phyloP scores from a whole-genome alignment of 805 yeast genomes.

The Vanderwaltozyma tropicalis region DNA sequence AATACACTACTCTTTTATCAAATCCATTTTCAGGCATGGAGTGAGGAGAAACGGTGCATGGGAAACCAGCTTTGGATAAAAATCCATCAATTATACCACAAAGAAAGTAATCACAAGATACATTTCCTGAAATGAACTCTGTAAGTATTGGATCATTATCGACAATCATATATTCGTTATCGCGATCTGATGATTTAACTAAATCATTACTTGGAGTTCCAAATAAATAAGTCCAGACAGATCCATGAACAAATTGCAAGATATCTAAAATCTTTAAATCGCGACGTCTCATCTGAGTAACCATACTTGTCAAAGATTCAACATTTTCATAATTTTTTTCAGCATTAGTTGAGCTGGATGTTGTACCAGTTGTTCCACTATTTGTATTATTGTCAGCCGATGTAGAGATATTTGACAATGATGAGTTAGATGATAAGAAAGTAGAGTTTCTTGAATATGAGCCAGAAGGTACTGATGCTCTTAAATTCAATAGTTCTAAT shows the following conservation, averaged over 20 bases:
- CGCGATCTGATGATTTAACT: constrained; percentile 60
- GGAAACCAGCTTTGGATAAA: constrained; percentile 57
- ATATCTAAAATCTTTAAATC: constrained; percentile 58
- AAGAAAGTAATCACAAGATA: constrained; percentile 71
- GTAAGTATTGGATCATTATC: constrained; percentile 64
- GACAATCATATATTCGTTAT: constrained; percentile 66
- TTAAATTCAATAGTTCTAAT: constrained; percentile 43
- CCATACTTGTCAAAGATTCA: constrained; percentile 16
- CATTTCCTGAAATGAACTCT: constrained; percentile 58
- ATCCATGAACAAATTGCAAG: constrained; percentile 60
- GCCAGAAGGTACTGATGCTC: constrained; percentile 21
- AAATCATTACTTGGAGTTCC: constrained; percentile 68
- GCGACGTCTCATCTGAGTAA: constrained; percentile 31
- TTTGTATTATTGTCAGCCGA: background rate
- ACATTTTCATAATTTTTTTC: constrained; percentile 3
- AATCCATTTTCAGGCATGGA: constrained; percentile 47
- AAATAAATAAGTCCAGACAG: constrained; percentile 65
- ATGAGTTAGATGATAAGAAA: constrained; percentile 6
- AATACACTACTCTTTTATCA: constrained; percentile 61
- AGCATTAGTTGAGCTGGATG: background rate
- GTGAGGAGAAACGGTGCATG: constrained; percentile 72
- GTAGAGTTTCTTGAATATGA: constrained; percentile 12
- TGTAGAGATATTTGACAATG: background rate
- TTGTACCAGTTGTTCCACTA: background rate
- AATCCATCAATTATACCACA: constrained; percentile 87